Conservation (phyloP, 2,329 filamentous ascomycete genomes). For the Chrysoporthe deuterocubensis region DNA sequence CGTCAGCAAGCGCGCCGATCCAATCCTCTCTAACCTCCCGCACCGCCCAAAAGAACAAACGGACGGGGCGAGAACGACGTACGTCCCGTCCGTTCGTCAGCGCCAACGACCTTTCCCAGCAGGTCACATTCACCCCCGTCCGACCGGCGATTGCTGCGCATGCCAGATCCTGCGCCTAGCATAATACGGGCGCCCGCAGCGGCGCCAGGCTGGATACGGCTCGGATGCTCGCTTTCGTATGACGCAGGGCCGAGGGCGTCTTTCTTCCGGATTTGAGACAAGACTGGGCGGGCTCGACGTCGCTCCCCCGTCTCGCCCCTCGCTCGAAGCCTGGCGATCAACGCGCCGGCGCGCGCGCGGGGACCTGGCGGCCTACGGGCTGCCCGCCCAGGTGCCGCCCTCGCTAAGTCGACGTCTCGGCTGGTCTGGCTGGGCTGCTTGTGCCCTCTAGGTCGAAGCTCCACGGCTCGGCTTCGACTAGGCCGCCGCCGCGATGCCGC, state of each 20-base stretch:
- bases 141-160: not conserved
- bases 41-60: too few relatives aligned
- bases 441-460: not conserved
- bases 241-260: not conserved
- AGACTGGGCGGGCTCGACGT: not conserved
- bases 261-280: not conserved
- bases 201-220: conserved; percentile 3
- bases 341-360: too few relatives aligned
- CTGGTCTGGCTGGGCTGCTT: not conserved
- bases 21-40: not conserved
- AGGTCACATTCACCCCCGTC: not conserved
- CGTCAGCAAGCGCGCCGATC: not conserved
- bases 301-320: not conserved
- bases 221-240: not conserved
- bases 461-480: not conserved
- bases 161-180: not conserved
- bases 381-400: not conserved
- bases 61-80: too few relatives aligned
- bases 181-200: conserved; percentile 6
- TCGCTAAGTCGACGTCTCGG: conserved; percentile 5
- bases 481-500: not conserved
- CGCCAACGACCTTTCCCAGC: not conserved
- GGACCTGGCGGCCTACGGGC: not conserved
- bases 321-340: not conserved
- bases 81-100: not conserved